A percentile compares a stretch with the other conserved stretches of the same genome.
Conservation (phyloP, 2,329 filamentous ascomycete species). For the Clarireedia hainanense region DNA sequence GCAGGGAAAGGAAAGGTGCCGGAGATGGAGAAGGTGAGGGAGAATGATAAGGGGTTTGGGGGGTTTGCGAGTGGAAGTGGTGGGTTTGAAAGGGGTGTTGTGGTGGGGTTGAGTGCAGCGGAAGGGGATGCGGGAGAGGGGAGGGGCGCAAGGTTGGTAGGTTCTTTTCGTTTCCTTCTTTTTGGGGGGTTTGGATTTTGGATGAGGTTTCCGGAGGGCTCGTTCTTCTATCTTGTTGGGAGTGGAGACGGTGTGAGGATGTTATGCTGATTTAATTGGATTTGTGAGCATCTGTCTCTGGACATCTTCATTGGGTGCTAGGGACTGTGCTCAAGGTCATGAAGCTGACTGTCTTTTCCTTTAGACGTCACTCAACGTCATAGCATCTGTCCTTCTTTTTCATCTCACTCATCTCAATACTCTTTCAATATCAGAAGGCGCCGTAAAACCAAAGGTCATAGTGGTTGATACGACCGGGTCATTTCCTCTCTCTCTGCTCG, state of each 20-base stretch:
- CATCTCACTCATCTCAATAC: background rate
- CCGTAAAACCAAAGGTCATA: slow-evolving; percentile 13
- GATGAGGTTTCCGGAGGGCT: too few relatives aligned
- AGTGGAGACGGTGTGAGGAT: too few relatives aligned
- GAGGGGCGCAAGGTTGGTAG: slow-evolving; percentile 23
- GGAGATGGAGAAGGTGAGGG: background rate
- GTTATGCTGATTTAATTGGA: too few relatives aligned
- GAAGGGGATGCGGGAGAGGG: slow-evolving; percentile 21
- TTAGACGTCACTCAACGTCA: background rate
- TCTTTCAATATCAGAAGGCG: background rate
- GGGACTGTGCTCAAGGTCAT: too few relatives aligned
- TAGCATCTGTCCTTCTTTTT: slow-evolving; percentile 18
- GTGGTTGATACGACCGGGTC: slow-evolving; percentile 28
- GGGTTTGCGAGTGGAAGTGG: background rate
- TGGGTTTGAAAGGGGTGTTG: slow-evolving; percentile 18
- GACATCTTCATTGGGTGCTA: too few relatives aligned
- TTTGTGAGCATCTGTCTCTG: too few relatives aligned
- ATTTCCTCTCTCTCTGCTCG: slow-evolving; percentile 23
- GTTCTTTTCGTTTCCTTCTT: slow-evolving; percentile 5
- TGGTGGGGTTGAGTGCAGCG: slow-evolving; percentile 26
- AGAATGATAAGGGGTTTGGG: background rate
- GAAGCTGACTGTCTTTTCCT: too few relatives aligned
- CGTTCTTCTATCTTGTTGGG: too few relatives aligned
- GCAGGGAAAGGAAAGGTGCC: slow-evolving; percentile 9
- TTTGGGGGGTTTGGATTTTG: too few relatives aligned